Percentiles rank a stretch among this genome's conserved stretches.
These are phyloP conservation scores for Leptomonas seymouri DNA, from an alignment of 208 protist species.

Conservation along the genomic window DNA sequence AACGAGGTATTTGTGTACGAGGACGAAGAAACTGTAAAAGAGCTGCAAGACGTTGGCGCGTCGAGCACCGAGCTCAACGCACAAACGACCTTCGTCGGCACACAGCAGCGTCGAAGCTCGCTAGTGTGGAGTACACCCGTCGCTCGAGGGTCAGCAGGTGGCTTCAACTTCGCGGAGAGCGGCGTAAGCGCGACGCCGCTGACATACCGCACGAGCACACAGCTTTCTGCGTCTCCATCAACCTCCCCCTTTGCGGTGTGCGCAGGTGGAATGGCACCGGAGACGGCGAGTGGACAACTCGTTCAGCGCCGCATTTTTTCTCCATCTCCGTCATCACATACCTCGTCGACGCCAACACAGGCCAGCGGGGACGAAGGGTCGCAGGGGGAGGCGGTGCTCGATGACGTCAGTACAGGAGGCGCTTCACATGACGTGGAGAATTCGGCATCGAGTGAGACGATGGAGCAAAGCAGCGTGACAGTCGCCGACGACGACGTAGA, in stretches of 20 bases:
- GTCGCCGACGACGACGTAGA: background rate
- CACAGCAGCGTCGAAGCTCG: conserved; percentile 27
- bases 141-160: conserved; percentile 13
- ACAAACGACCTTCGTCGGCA: background rate
- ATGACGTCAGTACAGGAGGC: too few relatives aligned
- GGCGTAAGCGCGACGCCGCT: conserved; percentile 25
- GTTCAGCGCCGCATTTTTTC: too few relatives aligned
- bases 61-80: background rate
- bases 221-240: conserved; percentile 10
- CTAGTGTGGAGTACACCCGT: conserved; percentile 34
- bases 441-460: background rate
- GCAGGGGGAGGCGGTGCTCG: too few relatives aligned
- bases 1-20: conserved; percentile 62
- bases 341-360: too few relatives aligned
- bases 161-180: conserved; percentile 5
- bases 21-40: conserved; percentile 40
- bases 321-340: too few relatives aligned
- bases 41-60: background rate
- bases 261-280: background rate
- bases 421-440: background rate
- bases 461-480: too few relatives aligned
- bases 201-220: conserved; percentile 30
- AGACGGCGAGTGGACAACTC: background rate
- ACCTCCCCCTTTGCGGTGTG: background rate
- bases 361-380: too few relatives aligned